A percentile compares a stretch with the other conserved stretches of the same genome.
phyloP scores from a whole-genome alignment of 768 basidiomycete species.

The Xerocomellus amylosporus region DNA sequence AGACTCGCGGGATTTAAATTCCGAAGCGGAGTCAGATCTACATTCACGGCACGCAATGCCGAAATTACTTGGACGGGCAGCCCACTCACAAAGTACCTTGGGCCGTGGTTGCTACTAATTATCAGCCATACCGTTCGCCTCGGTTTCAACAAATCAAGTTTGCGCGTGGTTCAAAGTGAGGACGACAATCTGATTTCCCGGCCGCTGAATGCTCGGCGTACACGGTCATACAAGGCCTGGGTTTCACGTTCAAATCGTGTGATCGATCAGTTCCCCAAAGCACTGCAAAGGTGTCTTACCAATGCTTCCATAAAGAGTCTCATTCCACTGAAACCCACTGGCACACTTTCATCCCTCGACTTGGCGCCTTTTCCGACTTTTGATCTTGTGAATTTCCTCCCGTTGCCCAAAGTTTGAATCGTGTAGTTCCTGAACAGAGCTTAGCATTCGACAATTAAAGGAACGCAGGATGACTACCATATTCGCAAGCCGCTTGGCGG shows the following conservation, averaged over 20 bases:
- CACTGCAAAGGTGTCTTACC: constrained; percentile 11
- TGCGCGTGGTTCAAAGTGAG: background rate
- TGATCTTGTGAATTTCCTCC: constrained; percentile 77
- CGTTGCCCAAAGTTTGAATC: constrained; percentile 87
- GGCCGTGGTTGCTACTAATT: no score
- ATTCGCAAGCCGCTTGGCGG: constrained; percentile 87
- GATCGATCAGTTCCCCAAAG: background rate
- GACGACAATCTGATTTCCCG: background rate
- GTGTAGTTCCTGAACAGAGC: constrained; percentile 63
- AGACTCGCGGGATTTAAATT: constrained; percentile 15
- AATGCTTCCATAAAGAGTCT: background rate
- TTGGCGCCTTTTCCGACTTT: constrained; percentile 34
- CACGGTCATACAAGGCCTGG: background rate
- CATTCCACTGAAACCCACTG: background rate
- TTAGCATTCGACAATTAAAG: constrained; percentile 2
- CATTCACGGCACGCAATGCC: constrained; percentile 14
- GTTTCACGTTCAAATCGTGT: background rate
- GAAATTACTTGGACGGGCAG: no score
- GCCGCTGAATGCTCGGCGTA: background rate
- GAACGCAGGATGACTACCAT: constrained; percentile 57
- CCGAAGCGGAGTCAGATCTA: constrained; percentile 15
- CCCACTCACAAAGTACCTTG: no score
- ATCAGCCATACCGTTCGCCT: no score
- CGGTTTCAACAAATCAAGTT: background rate
- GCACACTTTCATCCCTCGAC: background rate